Evolutionary conservation across 352 stramenopile genomes (phyloP).

Genomic region (Elongisporangium anandrum): DNA sequence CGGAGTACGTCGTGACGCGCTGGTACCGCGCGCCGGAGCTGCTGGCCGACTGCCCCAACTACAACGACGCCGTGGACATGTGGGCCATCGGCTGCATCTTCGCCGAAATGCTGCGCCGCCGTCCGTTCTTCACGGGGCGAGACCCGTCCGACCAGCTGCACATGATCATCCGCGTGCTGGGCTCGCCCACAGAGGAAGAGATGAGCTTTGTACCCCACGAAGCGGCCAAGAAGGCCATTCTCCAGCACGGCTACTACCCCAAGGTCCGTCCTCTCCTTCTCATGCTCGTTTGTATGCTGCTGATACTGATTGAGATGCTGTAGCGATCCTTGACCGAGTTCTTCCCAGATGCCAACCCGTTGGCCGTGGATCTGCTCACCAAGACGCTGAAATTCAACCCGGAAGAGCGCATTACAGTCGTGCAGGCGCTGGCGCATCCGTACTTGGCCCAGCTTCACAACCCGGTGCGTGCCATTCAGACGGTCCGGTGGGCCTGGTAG

Average conservation of each 20-base stretch:
- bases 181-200: conserved; percentile 92
- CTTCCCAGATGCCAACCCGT: conserved; percentile 78
- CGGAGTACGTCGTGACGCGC: conserved; percentile 92
- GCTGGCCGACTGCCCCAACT: conserved; percentile 92
- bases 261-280: conserved; percentile 66
- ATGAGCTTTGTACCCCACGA: conserved; percentile 97
- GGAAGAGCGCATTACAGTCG: conserved; percentile 90
- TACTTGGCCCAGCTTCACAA: conserved; percentile 91
- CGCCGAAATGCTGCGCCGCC: conserved; percentile 96
- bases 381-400: conserved; percentile 94
- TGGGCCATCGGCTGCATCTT: conserved; percentile 99
- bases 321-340: conserved; percentile 75
- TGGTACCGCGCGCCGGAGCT: conserved; percentile 96
- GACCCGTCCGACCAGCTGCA: conserved; percentile 83
- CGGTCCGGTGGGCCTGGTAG: neutral
- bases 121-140: conserved; percentile 84
- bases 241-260: conserved; percentile 80
- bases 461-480: conserved; percentile 31
- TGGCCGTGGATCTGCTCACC: conserved; percentile 85
- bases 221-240: conserved; percentile 75
- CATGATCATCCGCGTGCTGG: conserved; percentile 89
- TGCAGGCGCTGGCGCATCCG: conserved; percentile 87
- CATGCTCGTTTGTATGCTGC: neutral
- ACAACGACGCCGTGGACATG: conserved; percentile 95
- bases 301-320: neutral